Conservation (phyloP, 768 basidiomycete species). For the Infundibulicybe gibba region DNA sequence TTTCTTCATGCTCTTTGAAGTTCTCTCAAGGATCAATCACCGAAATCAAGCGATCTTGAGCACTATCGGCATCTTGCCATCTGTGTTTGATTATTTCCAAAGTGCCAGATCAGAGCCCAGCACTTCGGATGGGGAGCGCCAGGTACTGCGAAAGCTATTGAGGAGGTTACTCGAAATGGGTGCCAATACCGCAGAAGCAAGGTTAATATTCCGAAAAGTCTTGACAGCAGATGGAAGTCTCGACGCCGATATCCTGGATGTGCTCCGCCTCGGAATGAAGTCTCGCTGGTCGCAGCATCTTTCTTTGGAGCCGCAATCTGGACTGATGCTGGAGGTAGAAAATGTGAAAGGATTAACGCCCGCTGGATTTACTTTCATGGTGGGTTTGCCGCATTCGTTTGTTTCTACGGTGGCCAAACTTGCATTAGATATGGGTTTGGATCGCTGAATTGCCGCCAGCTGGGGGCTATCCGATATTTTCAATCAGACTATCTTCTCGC, state of each 20-base stretch:
- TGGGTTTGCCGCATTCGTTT: slow-evolving; percentile 17
- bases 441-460: slow-evolving; percentile 34
- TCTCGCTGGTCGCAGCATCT: slow-evolving; percentile 80
- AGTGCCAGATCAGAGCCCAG: slow-evolving; percentile 14
- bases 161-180: slow-evolving; percentile 75
- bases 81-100: slow-evolving; percentile 48
- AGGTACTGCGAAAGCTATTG: slow-evolving; percentile 57
- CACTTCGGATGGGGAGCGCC: slow-evolving; percentile 45
- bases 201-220: slow-evolving; percentile 57
- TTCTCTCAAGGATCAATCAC: slow-evolving; percentile 56
- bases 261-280: slow-evolving; percentile 68
- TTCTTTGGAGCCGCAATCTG: slow-evolving; percentile 55
- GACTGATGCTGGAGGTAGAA: slow-evolving; percentile 46
- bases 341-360: slow-evolving; percentile 50
- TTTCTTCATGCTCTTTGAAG: slow-evolving; percentile 60
- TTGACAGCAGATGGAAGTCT: slow-evolving; percentile 46
- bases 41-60: slow-evolving; percentile 69
- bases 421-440: slow-evolving; percentile 45
- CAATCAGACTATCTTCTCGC: slow-evolving; percentile 21
- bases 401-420: background rate
- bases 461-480: slow-evolving; percentile 33
- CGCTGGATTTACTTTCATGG: slow-evolving; percentile 74
- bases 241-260: slow-evolving; percentile 63
- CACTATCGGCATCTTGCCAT: slow-evolving; percentile 49
- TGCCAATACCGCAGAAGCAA: slow-evolving; percentile 58